phyloP scores from a whole-genome alignment of 768 basidiomycete species.

The Cystofilobasidium ferigula region DNA sequence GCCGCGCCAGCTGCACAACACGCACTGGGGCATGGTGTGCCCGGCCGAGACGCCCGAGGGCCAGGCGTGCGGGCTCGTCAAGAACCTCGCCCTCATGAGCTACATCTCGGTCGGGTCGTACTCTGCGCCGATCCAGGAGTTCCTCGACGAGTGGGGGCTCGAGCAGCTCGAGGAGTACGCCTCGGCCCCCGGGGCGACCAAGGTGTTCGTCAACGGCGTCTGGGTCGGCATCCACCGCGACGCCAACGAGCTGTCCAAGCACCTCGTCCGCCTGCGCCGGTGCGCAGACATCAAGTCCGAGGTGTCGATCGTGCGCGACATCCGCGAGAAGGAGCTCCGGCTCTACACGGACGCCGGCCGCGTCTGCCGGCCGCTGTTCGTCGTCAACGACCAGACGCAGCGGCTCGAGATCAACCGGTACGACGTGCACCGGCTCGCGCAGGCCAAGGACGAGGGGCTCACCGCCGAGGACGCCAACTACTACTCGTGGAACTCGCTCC shows the following conservation, averaged over 20 bases:
- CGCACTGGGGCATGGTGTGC: slow-evolving; percentile 99
- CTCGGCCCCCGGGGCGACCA: slow-evolving; percentile 60
- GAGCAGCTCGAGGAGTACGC: slow-evolving; percentile 87
- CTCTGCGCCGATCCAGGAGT: slow-evolving; percentile 92
- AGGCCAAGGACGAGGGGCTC: slow-evolving; percentile 47
- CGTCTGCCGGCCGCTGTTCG: slow-evolving; percentile 91
- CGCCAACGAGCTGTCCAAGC: slow-evolving; percentile 79
- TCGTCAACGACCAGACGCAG: slow-evolving; percentile 77
- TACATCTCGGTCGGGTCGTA: slow-evolving; percentile 96
- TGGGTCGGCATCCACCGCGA: slow-evolving; percentile 99
- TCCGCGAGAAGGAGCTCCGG: slow-evolving; percentile 85
- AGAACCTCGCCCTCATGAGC: slow-evolving; percentile 93
- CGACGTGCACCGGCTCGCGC: slow-evolving; percentile 60
- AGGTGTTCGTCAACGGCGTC: slow-evolving; percentile 97
- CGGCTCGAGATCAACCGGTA: slow-evolving; percentile 71
- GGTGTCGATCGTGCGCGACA: slow-evolving; percentile 94
- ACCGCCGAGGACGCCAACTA: slow-evolving; percentile 28
- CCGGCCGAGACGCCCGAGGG: slow-evolving; percentile 99
- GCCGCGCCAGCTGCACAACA: slow-evolving; percentile 96
- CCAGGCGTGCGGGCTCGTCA: slow-evolving; percentile 97
- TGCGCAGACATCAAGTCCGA: slow-evolving; percentile 93
- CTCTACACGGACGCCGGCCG: slow-evolving; percentile 95
- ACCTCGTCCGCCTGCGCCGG: slow-evolving; percentile 79
- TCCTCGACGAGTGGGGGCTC: slow-evolving; percentile 96
- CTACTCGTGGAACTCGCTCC: slow-evolving; percentile 71